A percentile compares a stretch with the other conserved stretches of the same genome.
phyloP scores from a whole-genome alignment of 306 rosid genomes.

The Arachis stenosperma region DNA sequence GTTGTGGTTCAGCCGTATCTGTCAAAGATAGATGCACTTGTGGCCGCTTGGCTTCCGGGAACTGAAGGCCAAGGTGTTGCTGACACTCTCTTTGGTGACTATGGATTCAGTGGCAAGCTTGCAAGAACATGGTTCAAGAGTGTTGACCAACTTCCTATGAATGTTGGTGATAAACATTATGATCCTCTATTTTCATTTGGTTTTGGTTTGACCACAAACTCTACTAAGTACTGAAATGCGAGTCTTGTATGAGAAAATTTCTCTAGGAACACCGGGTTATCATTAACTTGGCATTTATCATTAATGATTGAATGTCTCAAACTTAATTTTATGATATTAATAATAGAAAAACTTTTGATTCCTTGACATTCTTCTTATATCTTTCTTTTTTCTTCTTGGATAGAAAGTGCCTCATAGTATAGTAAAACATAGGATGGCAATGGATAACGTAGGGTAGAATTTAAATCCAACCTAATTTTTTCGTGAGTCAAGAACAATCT shows the following conservation, averaged over 20 bases:
- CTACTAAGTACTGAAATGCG: conserved; percentile 30
- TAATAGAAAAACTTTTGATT: background rate
- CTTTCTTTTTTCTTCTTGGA: background rate
- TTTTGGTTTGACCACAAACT: conserved; percentile 71
- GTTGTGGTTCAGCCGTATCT: conserved; percentile 75
- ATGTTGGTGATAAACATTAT: conserved; percentile 73
- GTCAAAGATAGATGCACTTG: conserved; percentile 67
- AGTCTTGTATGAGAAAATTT: conserved; percentile 10
- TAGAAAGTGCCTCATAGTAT: too few species aligned
- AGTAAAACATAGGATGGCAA: background rate
- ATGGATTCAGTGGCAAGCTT: conserved; percentile 79
- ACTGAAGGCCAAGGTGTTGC: conserved; percentile 94
- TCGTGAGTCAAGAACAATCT: too few species aligned
- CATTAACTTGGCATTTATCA: background rate
- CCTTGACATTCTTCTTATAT: background rate
- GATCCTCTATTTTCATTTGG: conserved; percentile 83
- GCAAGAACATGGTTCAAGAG: conserved; percentile 87
- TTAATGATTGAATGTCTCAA: background rate
- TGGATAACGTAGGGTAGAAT: too few species aligned
- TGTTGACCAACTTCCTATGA: conserved; percentile 83
- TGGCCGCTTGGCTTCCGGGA: conserved; percentile 93
- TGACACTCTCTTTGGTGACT: conserved; percentile 72
- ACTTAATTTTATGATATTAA: background rate
- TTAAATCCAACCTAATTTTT: too few species aligned
- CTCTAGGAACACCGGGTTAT: background rate